phyloP scores from a whole-genome alignment of 345 rosid genomes.

The Punica granatum region DNA sequence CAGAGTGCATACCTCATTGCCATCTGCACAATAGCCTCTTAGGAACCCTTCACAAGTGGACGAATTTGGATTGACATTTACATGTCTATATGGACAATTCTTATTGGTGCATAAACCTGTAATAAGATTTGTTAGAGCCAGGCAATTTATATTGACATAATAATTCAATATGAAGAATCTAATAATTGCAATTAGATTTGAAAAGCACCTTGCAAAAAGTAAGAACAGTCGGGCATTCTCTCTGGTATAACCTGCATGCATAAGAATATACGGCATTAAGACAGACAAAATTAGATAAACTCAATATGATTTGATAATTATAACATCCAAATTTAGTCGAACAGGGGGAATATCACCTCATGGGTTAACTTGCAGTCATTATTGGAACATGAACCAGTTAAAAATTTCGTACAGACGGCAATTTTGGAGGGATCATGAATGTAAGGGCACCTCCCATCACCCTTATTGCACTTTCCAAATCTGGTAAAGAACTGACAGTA shows the following conservation, averaged over 20 bases:
- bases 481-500: conserved; percentile 96
- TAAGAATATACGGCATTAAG: conserved; percentile 15
- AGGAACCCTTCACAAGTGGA: conserved; percentile 77
- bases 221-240: conserved; percentile 97
- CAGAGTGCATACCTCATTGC: conserved; percentile 60
- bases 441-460: conserved; percentile 81
- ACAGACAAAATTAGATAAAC: neutral
- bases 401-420: conserved; percentile 89
- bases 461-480: conserved; percentile 96
- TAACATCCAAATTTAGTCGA: conserved; percentile 11
- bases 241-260: conserved; percentile 86
- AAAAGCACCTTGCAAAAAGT: conserved; percentile 70
- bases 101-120: conserved; percentile 88
- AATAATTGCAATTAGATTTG: neutral
- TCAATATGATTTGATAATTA: neutral
- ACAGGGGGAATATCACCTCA: conserved; percentile 44
- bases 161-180: conserved; percentile 1
- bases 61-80: conserved; percentile 80
- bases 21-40: conserved; percentile 87
- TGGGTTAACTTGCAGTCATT: conserved; percentile 87
- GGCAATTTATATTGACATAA: conserved; percentile 1
- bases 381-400: conserved; percentile 71
- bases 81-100: conserved; percentile 84
- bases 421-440: conserved; percentile 90
- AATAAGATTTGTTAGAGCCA: conserved; percentile 14